Evolutionary conservation across 306 rosid genomes (phyloP), one percentile per base, ranked within the genome.

Genomic region (Rosa multiflora): DNA sequence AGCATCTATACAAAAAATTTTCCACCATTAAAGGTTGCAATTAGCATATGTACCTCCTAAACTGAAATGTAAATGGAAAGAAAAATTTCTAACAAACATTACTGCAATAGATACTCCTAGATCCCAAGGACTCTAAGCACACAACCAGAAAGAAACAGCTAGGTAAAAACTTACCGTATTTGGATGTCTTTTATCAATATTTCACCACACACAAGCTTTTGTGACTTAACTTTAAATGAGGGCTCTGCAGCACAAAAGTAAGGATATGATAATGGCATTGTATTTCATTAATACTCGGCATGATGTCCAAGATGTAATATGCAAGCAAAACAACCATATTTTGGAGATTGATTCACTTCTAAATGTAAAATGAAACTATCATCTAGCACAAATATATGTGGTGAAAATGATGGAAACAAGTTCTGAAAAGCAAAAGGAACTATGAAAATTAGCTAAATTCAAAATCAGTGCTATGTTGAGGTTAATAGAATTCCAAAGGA

Each of bases 81-180:
- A 74, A 35, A 56, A 18, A 15, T 43, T 14, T 55, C 18, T 29
- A 32, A 32, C 49, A 56, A 26, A 70, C 9, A 8, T 37, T 26
- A 32, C 63, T 17, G 37, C 18, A 46, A 5, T 55, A n/a, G 48
- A 71, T 46, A 59, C 12, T 76, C 70, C 73, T 40, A 42, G 20
- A 39, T 29, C 62, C 26, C 18, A 35, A 79, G n/a, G 21, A 77
- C 21, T 44, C n/a, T 44, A 4, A 21, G 14, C 52, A 10, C 32
- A 29, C 26, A 37, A 17, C 14, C 23, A 78, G 46, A 18, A 58
- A 52, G 14, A 35, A 78, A 52, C 43, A 70, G 20, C 43, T 10
- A 74, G 58, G 47, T 76, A 0, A 51, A 77, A 77, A 70, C 78
- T 87, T 82, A 94, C 98, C 97, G 81, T 72, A 73, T 82, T 67